phyloP scores from a whole-genome alignment of 225 moss, liverwort and hornwort species.

The Neckera pumila region DNA sequence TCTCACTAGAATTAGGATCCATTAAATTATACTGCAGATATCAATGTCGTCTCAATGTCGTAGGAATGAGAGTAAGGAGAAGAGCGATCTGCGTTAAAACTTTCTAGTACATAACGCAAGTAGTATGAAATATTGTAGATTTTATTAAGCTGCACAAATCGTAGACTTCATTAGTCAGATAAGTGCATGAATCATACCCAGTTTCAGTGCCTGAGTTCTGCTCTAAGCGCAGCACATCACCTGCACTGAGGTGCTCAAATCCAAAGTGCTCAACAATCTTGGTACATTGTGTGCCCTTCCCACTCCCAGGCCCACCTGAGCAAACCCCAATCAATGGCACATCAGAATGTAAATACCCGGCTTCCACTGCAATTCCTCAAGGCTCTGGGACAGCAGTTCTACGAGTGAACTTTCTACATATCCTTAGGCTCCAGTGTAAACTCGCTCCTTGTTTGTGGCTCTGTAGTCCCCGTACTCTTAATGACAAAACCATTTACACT shows the following conservation, averaged over 20 bases:
- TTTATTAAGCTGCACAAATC: neutral
- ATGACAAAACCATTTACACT: neutral
- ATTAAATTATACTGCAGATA: neutral
- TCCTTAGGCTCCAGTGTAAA: neutral
- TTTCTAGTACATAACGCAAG: neutral
- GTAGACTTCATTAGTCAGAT: neutral
- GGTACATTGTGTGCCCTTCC: slow-evolving; percentile 88
- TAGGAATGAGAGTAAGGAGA: neutral
- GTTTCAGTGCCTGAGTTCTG: slow-evolving; percentile 78
- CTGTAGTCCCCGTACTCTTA: neutral
- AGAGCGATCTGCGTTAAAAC: neutral
- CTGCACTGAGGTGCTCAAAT: slow-evolving; percentile 72
- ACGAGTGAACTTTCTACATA: neutral
- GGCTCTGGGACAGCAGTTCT: neutral
- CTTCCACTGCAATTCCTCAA: neutral
- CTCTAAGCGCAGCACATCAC: slow-evolving; percentile 77
- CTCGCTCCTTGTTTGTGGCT: neutral
- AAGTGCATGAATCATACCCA: slow-evolving; percentile 32
- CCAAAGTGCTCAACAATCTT: slow-evolving; percentile 86
- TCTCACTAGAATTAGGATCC: neutral
- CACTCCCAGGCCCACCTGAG: slow-evolving; percentile 97
- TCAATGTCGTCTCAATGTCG: neutral
- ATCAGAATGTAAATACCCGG: neutral
- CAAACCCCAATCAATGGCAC: neutral
- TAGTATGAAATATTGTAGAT: neutral